Evolutionary conservation across 805 yeast species (phyloP), one percentile per base, ranked within the genome.

Genomic region (Candida alai): DNA sequence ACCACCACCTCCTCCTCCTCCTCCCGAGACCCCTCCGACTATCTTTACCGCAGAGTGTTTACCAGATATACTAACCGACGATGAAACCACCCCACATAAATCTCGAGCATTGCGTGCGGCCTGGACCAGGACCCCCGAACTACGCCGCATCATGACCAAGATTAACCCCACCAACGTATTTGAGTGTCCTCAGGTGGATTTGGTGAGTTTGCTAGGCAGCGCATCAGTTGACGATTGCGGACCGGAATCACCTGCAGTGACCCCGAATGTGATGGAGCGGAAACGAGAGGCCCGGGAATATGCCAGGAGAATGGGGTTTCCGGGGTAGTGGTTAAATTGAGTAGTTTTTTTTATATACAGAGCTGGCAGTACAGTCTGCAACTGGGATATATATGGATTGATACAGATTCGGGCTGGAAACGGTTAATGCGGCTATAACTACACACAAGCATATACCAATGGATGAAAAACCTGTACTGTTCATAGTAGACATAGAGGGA

Each of bases 121-220:
- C 17, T 66, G 72, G 72, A 71, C 70, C 0, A 56, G 51, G 28
- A 54, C 69, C 0, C 65, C 69, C 1, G 62, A 62, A 34, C 42
- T 66, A 8, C 50, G 56, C 10, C 42, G 43, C 30, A 41, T 52
- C 9, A 45, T 62, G 20, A 40, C 47, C 31, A 52, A 54, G 29
- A 57, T 55, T 35, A 49, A 47, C 25, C 37, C 41, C 10, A 60
- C 80, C 40, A 80, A 86, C 48, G 89, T n/a, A n/a, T n/a, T n/a
- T n/a, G n/a, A n/a, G n/a, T n/a, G n/a, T n/a, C 93, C 0, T 76
- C 69, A 41, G 52, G 67, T 13, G 73, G 86, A 1, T 85, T 87
- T 60, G 95, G 95, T 0, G 80, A 84, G 5, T 73, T 83, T 20
- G 82, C 84, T 0, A 78, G 78, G 2, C 60, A 84, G 38, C 30